Conservation (phyloP, 345 rosid genomes). For the Corymbia maculata region DNA sequence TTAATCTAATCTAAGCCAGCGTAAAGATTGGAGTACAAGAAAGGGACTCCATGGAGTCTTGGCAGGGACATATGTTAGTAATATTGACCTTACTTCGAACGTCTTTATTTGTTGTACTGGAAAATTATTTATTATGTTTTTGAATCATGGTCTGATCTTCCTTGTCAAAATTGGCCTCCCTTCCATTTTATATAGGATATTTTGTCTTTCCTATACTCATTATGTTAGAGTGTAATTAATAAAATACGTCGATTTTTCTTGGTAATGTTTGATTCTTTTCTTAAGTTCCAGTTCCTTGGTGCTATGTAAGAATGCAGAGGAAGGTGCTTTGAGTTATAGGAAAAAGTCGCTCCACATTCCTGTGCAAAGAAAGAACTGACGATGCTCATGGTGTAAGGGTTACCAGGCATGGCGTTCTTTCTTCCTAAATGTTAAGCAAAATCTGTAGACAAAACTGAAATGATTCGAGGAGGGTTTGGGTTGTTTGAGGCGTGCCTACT, state of each 20-base stretch:
- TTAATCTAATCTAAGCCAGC: not conserved
- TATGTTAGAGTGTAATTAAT: not conserved
- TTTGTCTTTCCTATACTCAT: not conserved
- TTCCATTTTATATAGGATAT: not conserved
- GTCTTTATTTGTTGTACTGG: not conserved
- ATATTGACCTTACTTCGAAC: not conserved
- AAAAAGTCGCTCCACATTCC: not conserved
- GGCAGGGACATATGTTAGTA: not conserved
- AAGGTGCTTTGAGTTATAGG: not conserved
- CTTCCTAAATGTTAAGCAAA: not conserved
- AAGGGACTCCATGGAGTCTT: not conserved
- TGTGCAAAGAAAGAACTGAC: not conserved
- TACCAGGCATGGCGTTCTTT: not conserved
- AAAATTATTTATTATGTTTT: not conserved
- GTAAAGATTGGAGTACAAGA: not conserved
- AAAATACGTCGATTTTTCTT: not conserved
- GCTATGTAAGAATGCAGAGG: not conserved
- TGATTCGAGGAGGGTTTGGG: not conserved
- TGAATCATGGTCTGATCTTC: not conserved
- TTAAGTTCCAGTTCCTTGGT: not conserved
- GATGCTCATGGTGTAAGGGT: not conserved
- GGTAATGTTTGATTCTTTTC: not conserved
- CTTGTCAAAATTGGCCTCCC: not conserved
- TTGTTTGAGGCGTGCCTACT: not conserved
- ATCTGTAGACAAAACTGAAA: not conserved